Evolutionary conservation across 2,329 filamentous ascomycete genomes (phyloP), one percentile per base, ranked within the genome.

Genomic region (Colletotrichum echinochloae): DNA sequence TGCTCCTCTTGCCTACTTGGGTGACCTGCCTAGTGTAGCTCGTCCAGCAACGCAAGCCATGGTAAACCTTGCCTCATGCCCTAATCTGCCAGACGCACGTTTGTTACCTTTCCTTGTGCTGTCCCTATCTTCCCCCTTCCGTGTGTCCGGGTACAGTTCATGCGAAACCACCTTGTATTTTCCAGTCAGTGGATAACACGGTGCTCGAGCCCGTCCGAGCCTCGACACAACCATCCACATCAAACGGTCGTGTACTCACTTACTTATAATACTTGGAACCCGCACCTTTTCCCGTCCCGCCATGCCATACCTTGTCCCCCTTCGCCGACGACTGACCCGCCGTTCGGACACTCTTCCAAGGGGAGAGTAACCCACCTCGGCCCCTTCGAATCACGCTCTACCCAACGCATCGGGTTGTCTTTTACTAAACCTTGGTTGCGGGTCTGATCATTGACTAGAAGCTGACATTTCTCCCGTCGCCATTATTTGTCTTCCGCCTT

Each of bases 201-300:
- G 64, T 46, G 64, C 64, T 66, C 64, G 64, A 66, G 37, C 64
- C 35, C 26, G 56, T 54, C 64, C 64, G 64, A 66, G 64, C 46
- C 37, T 66, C 35, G 14, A 60, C 16, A 23, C 28, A 49, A n/a
- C 26, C 14, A 37, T 37, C 7, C n/a, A 11, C n/a, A 26, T 37
- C 33, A 30, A 41, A 44, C 18, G 35, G 20, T 16, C 18, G 16
- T 26, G 12, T 26, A 11, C 44, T 48, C 11, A 12, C 37, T 18
- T 44, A 37, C 39, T 59, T 44, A 30, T 46, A 39, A 30, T 46
- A 39, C 56, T 59, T 33, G 57, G n/a, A 35, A 35, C 28, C 8
- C 57, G 46, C 41, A 26, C 57, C 46, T 14, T 26, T 11, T n/a
- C 2, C 4, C 26, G 57, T 20, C 41, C 18, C 18, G 16, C 9